Evolutionary conservation across 83 land plant genomes (phyloP), one percentile per base, ranked within the genome.

Genomic region (Thuja plicata): DNA sequence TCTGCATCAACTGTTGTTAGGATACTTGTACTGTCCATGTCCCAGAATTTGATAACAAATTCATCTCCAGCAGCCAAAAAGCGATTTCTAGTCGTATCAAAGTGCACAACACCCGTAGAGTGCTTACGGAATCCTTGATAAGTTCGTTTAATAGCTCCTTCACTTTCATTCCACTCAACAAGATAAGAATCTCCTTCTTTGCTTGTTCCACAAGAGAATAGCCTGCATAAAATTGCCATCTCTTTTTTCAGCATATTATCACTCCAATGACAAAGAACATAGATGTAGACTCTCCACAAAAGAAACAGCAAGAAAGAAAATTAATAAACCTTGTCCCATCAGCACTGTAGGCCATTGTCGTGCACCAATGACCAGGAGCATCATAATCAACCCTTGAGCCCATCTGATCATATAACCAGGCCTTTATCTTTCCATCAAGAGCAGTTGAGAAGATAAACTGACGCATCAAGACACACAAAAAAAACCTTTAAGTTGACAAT

Each of bases 131-230:
- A 94, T 80, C 99, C 99, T 80, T 91, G 90, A 90, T 97, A 97
- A 30, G 96, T 91, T 66, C 96, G 93, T 88, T 95, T 97, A 52
- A 97, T 96, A 83, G 95, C 95, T 86, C 99, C 99, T 92, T 97
- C 99, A 92, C 97, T 97, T 88, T 97, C 99, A 92, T 97, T 97
- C 99, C 99, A 97, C 87, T 97, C 99, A 79, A 97, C 97, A 77
- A 97, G 89, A 89, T 62, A 88, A 81, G 99, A 95, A 37, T 97
- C 99, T 24, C 99, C 97, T 46, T 97, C 98, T 90, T 97, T 97
- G 87, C 97, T 97, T 77, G 96, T 95, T 43, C 99, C 99, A 92
- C 99, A 97, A n/a, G 99, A 97, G 86, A 97, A 97, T 84, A 97
- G 89, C 92, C 99, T 97, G 91, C 54, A 87, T 5, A 57, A 48